Evolutionary conservation across 768 basidiomycete species (phyloP).

Genomic region (Podaxis sp.): DNA sequence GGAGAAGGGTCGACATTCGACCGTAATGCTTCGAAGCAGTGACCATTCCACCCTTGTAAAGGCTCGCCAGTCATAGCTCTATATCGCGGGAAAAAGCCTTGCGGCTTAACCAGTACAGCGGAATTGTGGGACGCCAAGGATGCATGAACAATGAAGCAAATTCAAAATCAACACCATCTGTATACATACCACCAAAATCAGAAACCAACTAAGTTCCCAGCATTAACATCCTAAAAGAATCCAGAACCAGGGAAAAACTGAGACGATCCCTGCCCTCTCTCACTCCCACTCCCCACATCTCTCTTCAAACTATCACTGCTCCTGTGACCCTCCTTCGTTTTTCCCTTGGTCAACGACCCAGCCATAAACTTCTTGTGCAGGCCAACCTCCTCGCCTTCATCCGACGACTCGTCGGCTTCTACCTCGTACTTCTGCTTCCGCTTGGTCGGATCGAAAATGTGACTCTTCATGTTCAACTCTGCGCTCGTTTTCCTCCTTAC

Average conservation of each 20-base stretch:
- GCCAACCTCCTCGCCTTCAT: conserved; percentile 14
- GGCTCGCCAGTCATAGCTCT: not conserved
- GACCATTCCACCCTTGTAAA: not conserved
- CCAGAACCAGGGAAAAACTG: conserved; percentile 39
- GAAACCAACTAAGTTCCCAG: too few relatives aligned
- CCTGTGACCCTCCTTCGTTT: conserved; percentile 4
- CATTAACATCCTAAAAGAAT: conserved; percentile 23
- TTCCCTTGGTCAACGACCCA: conserved; percentile 4
- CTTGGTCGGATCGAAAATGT: conserved; percentile 25
- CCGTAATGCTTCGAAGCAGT: not conserved
- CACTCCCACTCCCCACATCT: conserved; percentile 4
- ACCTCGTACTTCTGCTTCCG: conserved; percentile 19
- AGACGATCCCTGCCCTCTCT: conserved; percentile 25
- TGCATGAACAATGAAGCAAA: not conserved
- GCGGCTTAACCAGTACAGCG: too few relatives aligned
- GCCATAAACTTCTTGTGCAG: conserved; percentile 13
- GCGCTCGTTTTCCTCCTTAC: conserved; percentile 35
- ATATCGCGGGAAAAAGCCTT: not conserved
- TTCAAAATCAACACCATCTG: not conserved
- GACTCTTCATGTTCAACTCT: conserved; percentile 42
- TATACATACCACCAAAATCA: too few relatives aligned
- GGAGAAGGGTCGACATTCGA: not conserved
- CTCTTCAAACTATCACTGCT: conserved; percentile 5
- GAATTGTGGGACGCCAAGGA: too few relatives aligned
- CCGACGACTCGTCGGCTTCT: conserved; percentile 12